Percentiles rank a stretch among this genome's conserved stretches.
Conservation (phyloP, 2,329 filamentous ascomycete species). For the Colletotrichum euphorbiae region DNA sequence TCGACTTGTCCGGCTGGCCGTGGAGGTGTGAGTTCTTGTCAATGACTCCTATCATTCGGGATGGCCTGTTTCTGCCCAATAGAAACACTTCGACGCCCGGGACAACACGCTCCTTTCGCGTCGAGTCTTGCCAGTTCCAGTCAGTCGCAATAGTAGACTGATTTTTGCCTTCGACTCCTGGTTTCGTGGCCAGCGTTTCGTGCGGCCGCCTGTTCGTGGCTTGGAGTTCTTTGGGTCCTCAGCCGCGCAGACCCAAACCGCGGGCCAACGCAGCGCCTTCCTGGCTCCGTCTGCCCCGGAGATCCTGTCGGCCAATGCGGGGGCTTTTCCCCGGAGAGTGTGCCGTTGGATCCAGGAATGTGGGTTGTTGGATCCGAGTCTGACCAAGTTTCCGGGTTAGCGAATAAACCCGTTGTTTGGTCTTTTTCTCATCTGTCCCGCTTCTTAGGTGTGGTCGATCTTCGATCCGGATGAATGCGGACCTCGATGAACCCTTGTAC, state of each 20-base stretch:
- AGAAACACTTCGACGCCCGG: not conserved
- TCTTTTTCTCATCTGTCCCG: too few species aligned
- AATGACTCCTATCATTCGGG: too few species aligned
- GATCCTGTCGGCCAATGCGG: conserved; percentile 16
- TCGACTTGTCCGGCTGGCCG: too few species aligned
- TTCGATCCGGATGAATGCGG: too few species aligned
- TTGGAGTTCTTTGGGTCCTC: not conserved
- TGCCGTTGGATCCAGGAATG: conserved; percentile 8
- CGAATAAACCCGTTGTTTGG: too few species aligned
- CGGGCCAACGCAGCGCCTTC: not conserved
- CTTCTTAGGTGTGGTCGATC: too few species aligned
- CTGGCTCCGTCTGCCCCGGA: conserved; percentile 27
- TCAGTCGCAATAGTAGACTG: not conserved
- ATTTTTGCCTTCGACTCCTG: conserved; percentile 16
- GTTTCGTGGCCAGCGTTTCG: conserved; percentile 29
- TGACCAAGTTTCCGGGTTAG: not conserved
- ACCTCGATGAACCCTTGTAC: too few species aligned
- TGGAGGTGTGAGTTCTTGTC: too few species aligned
- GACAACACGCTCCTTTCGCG: not conserved
- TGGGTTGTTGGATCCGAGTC: not conserved
- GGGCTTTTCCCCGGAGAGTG: conserved; percentile 19
- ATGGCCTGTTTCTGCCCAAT: not conserved
- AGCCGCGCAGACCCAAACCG: too few species aligned
- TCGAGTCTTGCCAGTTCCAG: not conserved
- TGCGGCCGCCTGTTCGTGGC: conserved; percentile 19